These are phyloP conservation scores for Jaapia argillacea DNA, from an alignment of 768 basidiomycete species.

Conservation along the genomic window DNA sequence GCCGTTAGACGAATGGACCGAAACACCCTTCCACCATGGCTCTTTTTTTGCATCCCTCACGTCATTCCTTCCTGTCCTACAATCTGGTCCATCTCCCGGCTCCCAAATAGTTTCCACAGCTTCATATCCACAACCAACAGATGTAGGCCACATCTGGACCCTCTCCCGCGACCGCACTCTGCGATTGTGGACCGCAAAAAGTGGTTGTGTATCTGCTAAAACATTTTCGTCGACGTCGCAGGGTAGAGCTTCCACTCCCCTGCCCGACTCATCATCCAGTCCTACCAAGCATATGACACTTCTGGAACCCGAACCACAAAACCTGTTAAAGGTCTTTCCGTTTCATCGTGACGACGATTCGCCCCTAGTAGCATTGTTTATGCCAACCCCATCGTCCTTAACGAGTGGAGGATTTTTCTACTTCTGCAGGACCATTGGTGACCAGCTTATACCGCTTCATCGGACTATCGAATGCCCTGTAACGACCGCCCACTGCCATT, in stretches of 20 bases:
- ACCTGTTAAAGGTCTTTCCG: constrained; percentile 56
- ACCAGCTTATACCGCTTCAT: constrained; percentile 49
- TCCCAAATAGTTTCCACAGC: constrained; percentile 64
- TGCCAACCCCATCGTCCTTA: constrained; percentile 54
- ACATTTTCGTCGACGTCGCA: constrained; percentile 30
- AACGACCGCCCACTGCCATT: constrained; percentile 54
- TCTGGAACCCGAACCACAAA: constrained; percentile 51
- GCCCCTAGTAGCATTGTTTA: constrained; percentile 60
- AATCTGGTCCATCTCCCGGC: constrained; percentile 33
- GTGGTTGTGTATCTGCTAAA: constrained; percentile 62
- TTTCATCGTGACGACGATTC: constrained; percentile 34
- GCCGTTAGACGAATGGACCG: constrained; percentile 60
- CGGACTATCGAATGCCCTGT: constrained; percentile 45
- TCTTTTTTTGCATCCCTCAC: constrained; percentile 62
- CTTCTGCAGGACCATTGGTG: constrained; percentile 43
- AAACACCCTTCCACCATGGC: constrained; percentile 50
- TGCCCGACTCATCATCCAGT: constrained; percentile 17
- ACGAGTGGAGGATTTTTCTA: constrained; percentile 76
- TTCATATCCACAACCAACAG: constrained; percentile 66
- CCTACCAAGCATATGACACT: constrained; percentile 31
- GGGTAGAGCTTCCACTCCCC: constrained; percentile 20
- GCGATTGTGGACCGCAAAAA: constrained; percentile 73
- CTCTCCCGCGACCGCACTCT: constrained; percentile 82
- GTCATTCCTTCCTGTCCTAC: constrained; percentile 49
- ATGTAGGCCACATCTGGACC: constrained; percentile 69